Percentiles rank a stretch among this genome's conserved stretches.
These are phyloP conservation scores for Monilinia fructigena DNA, from an alignment of 2,329 filamentous ascomycete genomes.

Conservation along the genomic window DNA sequence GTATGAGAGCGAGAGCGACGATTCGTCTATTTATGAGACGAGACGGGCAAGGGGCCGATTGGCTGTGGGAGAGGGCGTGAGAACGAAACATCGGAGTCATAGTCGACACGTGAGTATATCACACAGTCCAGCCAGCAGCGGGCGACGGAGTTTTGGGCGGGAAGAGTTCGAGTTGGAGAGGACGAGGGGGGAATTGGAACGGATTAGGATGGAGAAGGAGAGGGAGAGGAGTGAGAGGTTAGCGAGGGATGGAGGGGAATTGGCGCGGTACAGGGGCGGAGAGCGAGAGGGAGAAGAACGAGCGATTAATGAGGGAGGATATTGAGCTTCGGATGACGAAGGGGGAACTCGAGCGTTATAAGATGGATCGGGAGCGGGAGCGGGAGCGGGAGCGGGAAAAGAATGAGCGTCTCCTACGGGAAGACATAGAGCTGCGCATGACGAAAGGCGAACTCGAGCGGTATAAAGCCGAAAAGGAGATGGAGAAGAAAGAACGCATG, in stretches of 20 bases:
- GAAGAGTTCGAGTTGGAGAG: constrained; percentile 44
- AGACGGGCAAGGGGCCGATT: constrained; percentile 33
- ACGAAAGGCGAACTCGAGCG: constrained; percentile 12
- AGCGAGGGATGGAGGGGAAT: constrained; percentile 38
- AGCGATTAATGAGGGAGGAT: constrained; percentile 36
- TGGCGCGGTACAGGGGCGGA: too few species aligned
- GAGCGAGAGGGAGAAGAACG: too few species aligned
- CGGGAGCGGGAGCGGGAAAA: not conserved
- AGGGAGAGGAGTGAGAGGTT: constrained; percentile 45
- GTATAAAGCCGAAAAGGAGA: constrained; percentile 6
- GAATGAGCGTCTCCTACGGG: constrained; percentile 5
- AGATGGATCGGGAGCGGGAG: not conserved
- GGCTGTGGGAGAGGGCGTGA: not conserved
- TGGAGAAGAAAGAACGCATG: constrained; percentile 2
- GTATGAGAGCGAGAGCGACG: constrained; percentile 19
- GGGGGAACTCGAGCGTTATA: constrained; percentile 11
- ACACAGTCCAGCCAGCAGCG: not conserved
- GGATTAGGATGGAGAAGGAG: constrained; percentile 45
- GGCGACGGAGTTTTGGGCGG: constrained; percentile 29
- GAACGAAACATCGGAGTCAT: constrained; percentile 12
- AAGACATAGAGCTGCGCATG: not conserved
- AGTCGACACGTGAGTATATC: constrained; percentile 21
- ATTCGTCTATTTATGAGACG: not conserved
- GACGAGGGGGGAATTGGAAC: constrained; percentile 47
- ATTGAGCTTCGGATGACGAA: constrained; percentile 10